phyloP scores from a whole-genome alignment of 371 early-diverging fungal species.

The Parasitella parasitica region DNA sequence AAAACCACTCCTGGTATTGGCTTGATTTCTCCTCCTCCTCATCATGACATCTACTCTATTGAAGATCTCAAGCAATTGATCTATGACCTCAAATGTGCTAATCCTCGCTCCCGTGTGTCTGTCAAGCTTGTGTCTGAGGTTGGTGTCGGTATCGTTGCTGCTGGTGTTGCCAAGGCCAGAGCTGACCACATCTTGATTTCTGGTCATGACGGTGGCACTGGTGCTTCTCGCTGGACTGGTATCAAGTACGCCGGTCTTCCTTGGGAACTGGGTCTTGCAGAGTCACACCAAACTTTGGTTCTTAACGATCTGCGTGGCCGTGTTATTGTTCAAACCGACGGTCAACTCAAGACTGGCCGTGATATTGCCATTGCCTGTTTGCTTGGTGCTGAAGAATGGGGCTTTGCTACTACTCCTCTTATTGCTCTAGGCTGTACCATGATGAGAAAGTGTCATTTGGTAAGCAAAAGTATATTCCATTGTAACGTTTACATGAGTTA shows the following conservation, averaged over 20 bases:
- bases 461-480: no score
- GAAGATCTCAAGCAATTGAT: slow-evolving; percentile 98
- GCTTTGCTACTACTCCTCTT: slow-evolving; percentile 96
- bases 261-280: slow-evolving; percentile 97
- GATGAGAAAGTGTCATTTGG: slow-evolving; percentile 80
- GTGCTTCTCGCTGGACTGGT: slow-evolving; percentile 96
- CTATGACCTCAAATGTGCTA: slow-evolving; percentile 94
- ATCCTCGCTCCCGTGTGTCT: slow-evolving; percentile 86
- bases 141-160: slow-evolving; percentile 94
- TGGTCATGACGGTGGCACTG: slow-evolving; percentile 98
- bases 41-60: slow-evolving; percentile 97
- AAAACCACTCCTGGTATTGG: slow-evolving; percentile 96
- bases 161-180: slow-evolving; percentile 96
- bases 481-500: no score
- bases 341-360: slow-evolving; percentile 95
- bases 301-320: slow-evolving; percentile 94
- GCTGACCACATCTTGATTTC: slow-evolving; percentile 97
- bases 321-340: slow-evolving; percentile 95
- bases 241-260: slow-evolving; percentile 97
- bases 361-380: slow-evolving; percentile 95
- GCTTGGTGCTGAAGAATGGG: slow-evolving; percentile 98
- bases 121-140: slow-evolving; percentile 97
- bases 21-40: slow-evolving; percentile 94
- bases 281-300: slow-evolving; percentile 96
- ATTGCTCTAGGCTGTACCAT: slow-evolving; percentile 97